Conservation (phyloP, 148 eudicot species). For the Limonium bicolor region DNA sequence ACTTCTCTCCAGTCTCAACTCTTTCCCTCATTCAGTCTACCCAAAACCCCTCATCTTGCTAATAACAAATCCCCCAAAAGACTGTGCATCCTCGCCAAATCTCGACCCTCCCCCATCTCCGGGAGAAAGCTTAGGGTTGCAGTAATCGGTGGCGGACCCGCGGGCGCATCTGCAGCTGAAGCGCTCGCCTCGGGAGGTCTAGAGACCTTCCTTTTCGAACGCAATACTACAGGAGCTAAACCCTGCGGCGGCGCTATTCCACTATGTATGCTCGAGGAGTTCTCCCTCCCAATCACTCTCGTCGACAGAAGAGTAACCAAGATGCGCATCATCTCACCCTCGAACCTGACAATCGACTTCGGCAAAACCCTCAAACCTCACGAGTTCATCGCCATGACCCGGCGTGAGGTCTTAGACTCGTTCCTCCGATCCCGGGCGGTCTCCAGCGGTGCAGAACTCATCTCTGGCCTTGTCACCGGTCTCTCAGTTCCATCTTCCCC, state of each 20-base stretch:
- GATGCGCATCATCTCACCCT: slow-evolving; percentile 77
- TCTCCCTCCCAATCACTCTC: slow-evolving; percentile 43
- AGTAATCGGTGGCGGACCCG: slow-evolving; percentile 86
- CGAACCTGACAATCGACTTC: slow-evolving; percentile 63
- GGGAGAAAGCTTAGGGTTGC: slow-evolving; percentile 51
- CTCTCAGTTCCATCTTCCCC: slow-evolving; percentile 30
- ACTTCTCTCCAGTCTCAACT: slow-evolving; percentile 17
- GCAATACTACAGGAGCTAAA: slow-evolving; percentile 55
- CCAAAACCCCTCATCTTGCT: slow-evolving; percentile 7
- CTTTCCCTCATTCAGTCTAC: slow-evolving; percentile 16
- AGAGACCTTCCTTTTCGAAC: slow-evolving; percentile 77
- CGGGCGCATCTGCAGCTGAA: slow-evolving; percentile 79
- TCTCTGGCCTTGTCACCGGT: slow-evolving; percentile 42
- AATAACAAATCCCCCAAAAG: slow-evolving; percentile 3
- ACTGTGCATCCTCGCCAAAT: slow-evolving; percentile 8
- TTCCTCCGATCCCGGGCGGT: slow-evolving; percentile 56
- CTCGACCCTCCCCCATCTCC: slow-evolving; percentile 10
- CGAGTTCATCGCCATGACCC: slow-evolving; percentile 89
- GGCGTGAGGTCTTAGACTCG: slow-evolving; percentile 81
- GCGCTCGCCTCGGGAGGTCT: slow-evolving; percentile 59
- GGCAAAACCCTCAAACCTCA: slow-evolving; percentile 60
- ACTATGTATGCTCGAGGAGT: slow-evolving; percentile 83
- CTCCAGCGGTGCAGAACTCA: slow-evolving; percentile 35
- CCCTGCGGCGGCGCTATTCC: slow-evolving; percentile 98
- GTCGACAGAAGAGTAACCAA: slow-evolving; percentile 72